Conservation (phyloP, 78 protist genomes). For the Parvularia atlantis region DNA sequence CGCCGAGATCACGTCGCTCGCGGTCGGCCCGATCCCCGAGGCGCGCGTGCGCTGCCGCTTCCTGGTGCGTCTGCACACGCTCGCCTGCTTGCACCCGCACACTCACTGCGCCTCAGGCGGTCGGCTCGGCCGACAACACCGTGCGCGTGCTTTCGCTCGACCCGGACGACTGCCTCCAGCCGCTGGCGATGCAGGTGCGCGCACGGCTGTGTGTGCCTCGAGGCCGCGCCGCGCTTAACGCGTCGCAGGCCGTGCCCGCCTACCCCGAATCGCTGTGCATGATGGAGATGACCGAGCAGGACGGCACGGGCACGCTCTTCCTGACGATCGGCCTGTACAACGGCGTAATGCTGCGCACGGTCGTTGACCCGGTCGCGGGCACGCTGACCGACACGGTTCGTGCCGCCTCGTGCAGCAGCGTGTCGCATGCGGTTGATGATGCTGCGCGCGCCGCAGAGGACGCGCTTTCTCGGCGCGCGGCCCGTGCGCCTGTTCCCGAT, state of each 20-base stretch:
- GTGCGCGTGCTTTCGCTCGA: constrained; percentile 80
- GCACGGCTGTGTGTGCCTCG: background rate
- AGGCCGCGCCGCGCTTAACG: background rate
- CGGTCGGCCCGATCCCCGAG: constrained; percentile 63
- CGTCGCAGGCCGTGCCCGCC: constrained; percentile 37
- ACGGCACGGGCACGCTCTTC: constrained; percentile 12
- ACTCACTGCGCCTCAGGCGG: too few relatives aligned
- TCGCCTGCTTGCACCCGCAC: constrained; percentile 20
- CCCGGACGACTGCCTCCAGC: constrained; percentile 53
- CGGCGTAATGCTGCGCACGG: constrained; percentile 81
- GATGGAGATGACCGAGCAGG: constrained; percentile 1
- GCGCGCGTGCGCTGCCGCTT: constrained; percentile 62
- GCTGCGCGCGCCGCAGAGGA: too few relatives aligned
- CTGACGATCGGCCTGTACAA: constrained; percentile 79
- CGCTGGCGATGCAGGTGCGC: constrained; percentile 48
- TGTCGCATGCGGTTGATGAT: background rate
- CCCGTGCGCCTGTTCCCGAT: constrained; percentile 57
- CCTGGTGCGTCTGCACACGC: constrained; percentile 38
- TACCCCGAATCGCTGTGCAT: constrained; percentile 34
- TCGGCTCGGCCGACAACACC: constrained; percentile 37
- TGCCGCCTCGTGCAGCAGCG: background rate
- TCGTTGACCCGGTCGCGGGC: constrained; percentile 71
- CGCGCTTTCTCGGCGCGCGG: constrained; percentile 69
- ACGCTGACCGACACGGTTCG: constrained; percentile 60
- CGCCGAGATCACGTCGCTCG: constrained; percentile 59